Conservation (phyloP, 192 early-diverging fungal genomes). For the Coemansia sp. region DNA sequence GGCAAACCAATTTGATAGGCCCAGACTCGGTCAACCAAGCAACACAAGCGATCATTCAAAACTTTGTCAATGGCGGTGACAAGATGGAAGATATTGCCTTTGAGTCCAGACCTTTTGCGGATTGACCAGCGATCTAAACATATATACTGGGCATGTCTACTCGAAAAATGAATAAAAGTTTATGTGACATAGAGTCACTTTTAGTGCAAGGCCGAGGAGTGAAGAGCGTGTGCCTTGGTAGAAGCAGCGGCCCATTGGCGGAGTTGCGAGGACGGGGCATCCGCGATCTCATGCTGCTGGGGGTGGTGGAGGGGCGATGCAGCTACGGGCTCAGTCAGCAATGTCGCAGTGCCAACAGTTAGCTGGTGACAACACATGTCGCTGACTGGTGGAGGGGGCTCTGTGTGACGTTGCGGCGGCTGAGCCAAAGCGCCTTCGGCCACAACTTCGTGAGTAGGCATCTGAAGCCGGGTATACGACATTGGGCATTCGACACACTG, state of each 20-base stretch:
- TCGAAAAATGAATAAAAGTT: background rate
- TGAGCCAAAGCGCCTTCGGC: background rate
- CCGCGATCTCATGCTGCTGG: background rate
- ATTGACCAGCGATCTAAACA: background rate
- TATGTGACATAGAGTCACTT: background rate
- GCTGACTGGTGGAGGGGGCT: background rate
- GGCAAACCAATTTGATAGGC: background rate
- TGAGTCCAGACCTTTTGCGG: background rate
- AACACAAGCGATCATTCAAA: background rate
- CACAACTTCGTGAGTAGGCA: conserved; percentile 6
- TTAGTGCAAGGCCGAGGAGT: background rate
- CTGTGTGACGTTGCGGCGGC: background rate
- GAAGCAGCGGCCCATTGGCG: conserved; percentile 5
- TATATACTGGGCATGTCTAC: background rate
- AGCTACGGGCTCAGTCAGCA: conserved; percentile 35
- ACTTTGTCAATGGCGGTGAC: background rate
- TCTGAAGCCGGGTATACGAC: background rate
- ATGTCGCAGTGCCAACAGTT: conserved; percentile 35
- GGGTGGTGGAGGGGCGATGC: background rate
- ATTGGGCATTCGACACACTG: conserved; percentile 19
- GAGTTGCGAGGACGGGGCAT: background rate
- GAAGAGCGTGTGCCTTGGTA: background rate
- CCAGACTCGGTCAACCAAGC: background rate
- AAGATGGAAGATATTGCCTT: background rate
- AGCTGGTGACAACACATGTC: conserved; percentile 13